Percentiles rank a stretch among this genome's conserved stretches.
phyloP scores from a whole-genome alignment of 2,329 filamentous ascomycete species.

The Biscogniauxia sp. region DNA sequence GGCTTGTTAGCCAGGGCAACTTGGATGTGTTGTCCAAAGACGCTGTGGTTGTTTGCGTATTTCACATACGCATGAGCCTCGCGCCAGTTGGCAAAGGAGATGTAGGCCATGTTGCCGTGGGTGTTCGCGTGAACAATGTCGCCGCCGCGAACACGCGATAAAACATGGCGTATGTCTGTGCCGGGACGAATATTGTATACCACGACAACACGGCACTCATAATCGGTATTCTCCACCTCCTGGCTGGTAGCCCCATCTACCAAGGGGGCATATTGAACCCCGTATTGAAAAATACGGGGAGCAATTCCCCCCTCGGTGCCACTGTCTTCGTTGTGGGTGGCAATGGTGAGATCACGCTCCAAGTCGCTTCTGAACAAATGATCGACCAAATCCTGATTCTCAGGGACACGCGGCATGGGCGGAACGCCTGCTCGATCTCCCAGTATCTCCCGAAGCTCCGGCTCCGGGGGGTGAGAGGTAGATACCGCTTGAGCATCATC shows the following conservation, averaged over 20 bases:
- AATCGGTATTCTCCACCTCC: background rate
- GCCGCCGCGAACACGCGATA: conserved; percentile 17
- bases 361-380: background rate
- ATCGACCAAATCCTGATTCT: background rate
- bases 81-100: conserved; percentile 5
- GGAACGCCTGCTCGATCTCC: no score
- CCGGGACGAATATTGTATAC: conserved; percentile 5
- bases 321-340: background rate
- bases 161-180: conserved; percentile 3
- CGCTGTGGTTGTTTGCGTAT: background rate
- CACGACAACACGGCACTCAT: conserved; percentile 17
- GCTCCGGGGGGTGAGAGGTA: background rate
- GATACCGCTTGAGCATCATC: background rate
- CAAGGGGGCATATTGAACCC: background rate
- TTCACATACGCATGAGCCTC: conserved; percentile 3
- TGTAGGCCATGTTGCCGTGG: background rate
- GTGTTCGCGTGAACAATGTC: conserved; percentile 4
- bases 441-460: background rate
- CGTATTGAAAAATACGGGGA: background rate
- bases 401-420: background rate
- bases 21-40: background rate
- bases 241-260: background rate
- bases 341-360: background rate
- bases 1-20: background rate
- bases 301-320: background rate